These are phyloP conservation scores for Berberis thunbergii DNA, from an alignment of 164 flowering plant genomes.

Conservation along the genomic window DNA sequence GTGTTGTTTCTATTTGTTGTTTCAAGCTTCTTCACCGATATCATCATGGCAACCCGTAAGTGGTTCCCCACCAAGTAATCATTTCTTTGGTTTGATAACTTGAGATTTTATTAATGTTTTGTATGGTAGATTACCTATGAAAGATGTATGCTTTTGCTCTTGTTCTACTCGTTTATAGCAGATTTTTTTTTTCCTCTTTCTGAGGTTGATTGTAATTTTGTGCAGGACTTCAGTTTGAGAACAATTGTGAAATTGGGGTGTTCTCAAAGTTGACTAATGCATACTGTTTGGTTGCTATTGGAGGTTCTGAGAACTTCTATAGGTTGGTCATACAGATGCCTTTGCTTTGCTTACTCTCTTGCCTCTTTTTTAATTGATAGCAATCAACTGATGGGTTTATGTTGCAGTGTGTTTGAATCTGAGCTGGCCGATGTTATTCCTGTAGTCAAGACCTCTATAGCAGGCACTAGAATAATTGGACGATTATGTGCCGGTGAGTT, in stretches of 20 bases:
- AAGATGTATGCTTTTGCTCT: too few relatives aligned
- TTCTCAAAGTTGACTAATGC: slow-evolving; percentile 82
- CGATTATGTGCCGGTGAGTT: slow-evolving; percentile 71
- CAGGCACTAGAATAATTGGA: slow-evolving; percentile 79
- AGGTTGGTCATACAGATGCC: slow-evolving; percentile 27
- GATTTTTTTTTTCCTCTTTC: not conserved
- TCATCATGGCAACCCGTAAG: slow-evolving; percentile 1
- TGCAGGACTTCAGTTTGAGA: slow-evolving; percentile 72
- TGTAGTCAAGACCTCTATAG: slow-evolving; percentile 82
- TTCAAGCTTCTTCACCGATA: not conserved
- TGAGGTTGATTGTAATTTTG: not conserved
- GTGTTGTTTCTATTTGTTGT: not conserved
- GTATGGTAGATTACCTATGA: too few relatives aligned
- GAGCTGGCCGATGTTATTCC: slow-evolving; percentile 85
- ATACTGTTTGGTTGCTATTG: slow-evolving; percentile 81
- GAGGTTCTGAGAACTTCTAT: slow-evolving; percentile 90
- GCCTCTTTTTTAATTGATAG: not conserved
- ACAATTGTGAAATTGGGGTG: slow-evolving; percentile 65
- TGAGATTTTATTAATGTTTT: not conserved
- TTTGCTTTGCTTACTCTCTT: too few relatives aligned
- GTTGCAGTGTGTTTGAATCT: slow-evolving; percentile 66
- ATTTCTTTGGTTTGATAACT: not conserved
- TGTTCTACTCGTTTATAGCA: too few relatives aligned
- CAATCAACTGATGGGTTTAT: slow-evolving; percentile 3
- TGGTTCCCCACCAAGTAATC: not conserved